Evolutionary conservation across 2,329 filamentous ascomycete genomes (phyloP).

Genomic region (Diaporthe ampelina): DNA sequence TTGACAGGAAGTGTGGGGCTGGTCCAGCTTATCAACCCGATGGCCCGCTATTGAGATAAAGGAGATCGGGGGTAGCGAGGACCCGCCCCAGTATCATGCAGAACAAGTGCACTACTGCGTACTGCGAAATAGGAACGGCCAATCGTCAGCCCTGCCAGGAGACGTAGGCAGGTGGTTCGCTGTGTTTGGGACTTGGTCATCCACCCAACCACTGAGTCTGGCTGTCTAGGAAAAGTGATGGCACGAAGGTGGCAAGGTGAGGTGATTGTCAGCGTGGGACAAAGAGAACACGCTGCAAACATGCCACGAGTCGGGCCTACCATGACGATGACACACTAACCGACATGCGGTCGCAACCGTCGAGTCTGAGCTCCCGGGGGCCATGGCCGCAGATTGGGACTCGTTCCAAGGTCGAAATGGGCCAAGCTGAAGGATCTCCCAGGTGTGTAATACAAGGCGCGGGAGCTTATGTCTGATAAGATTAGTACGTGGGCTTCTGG

Average conservation of each 20-base stretch:
- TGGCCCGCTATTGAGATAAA: conserved; percentile 32
- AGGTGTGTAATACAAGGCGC: background rate
- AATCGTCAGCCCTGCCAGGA: conserved; percentile 25
- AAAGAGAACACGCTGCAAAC: conserved; percentile 30
- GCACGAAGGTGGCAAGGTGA: conserved; percentile 14
- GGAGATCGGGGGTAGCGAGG: conserved; percentile 23
- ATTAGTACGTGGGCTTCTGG: conserved; percentile 5
- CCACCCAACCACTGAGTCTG: background rate
- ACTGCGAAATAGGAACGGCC: conserved; percentile 6
- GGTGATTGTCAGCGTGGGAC: conserved; percentile 9
- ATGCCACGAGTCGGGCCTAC: conserved; percentile 32
- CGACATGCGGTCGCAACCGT: conserved; percentile 17
- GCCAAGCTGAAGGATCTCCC: conserved; percentile 6
- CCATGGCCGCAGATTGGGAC: conserved; percentile 13
- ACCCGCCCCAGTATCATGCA: conserved; percentile 28
- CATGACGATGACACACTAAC: conserved; percentile 9
- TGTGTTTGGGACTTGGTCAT: conserved; percentile 1
- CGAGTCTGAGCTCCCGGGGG: conserved; percentile 8
- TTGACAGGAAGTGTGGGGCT: conserved; percentile 19
- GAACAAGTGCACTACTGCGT: background rate
- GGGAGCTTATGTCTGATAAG: conserved; percentile 23
- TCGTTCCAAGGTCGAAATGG: conserved; percentile 12
- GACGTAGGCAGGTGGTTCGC: conserved; percentile 6
- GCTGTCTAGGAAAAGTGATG: background rate
- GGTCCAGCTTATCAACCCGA: conserved; percentile 32